phyloP scores from a whole-genome alignment of 768 basidiomycete species.

The Gautieria morchelliformis region DNA sequence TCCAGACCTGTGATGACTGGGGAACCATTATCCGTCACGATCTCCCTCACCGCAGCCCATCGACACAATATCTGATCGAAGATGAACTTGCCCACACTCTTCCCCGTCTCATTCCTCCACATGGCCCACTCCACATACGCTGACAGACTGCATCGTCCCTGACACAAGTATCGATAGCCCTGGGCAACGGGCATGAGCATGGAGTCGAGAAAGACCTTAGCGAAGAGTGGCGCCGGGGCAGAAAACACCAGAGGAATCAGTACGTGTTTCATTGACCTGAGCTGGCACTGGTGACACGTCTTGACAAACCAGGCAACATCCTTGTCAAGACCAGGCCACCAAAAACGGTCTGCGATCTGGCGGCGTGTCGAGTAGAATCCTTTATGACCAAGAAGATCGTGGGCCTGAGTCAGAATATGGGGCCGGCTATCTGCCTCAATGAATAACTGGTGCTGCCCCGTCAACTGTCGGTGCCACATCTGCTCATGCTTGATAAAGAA shows the following conservation, averaged over 20 bases:
- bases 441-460: too few species aligned
- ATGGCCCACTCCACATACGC: slow-evolving; percentile 17
- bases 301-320: slow-evolving; percentile 14
- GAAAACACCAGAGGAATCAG: slow-evolving; percentile 13
- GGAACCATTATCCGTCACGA: too few species aligned
- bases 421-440: too few species aligned
- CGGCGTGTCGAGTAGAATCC: slow-evolving; percentile 9
- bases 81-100: slow-evolving; percentile 9
- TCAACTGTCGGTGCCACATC: too few species aligned
- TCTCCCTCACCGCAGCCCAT: too few species aligned
- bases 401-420: too few species aligned
- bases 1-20: slow-evolving; percentile 5
- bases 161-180: slow-evolving; percentile 26
- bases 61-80: slow-evolving; percentile 4
- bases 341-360: slow-evolving; percentile 10
- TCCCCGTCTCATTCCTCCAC: slow-evolving; percentile 16
- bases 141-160: slow-evolving; percentile 26
- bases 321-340: slow-evolving; percentile 16
- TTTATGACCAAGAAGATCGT: slow-evolving; percentile 23
- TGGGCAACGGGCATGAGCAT: slow-evolving; percentile 30
- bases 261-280: slow-evolving; percentile 13
- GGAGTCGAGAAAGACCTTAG: slow-evolving; percentile 28
- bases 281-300: slow-evolving; percentile 32
- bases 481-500: too few species aligned
- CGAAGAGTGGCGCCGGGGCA: slow-evolving; percentile 16